phyloP scores from a whole-genome alignment of 2,329 filamentous ascomycete genomes.

The Elsinoe australis region DNA sequence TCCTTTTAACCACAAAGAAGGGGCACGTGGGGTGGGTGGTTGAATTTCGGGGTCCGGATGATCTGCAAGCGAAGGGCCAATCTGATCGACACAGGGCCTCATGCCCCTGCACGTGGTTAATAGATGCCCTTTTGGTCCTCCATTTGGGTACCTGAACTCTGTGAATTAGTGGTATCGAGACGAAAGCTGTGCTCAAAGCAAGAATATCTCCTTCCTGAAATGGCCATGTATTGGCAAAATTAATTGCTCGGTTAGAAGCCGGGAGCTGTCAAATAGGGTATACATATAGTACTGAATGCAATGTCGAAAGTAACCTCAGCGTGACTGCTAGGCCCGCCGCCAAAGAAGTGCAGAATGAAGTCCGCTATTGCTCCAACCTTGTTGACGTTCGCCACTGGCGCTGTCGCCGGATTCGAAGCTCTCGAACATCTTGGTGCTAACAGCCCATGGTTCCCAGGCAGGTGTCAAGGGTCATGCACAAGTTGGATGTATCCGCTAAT shows the following conservation, averaged over 20 bases:
- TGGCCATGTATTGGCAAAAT: neutral
- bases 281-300: conserved; percentile 3
- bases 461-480: neutral
- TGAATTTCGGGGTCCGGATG: neutral
- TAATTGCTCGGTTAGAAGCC: conserved; percentile 3
- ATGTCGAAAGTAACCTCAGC: neutral
- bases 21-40: conserved; percentile 5
- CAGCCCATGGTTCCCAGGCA: conserved; percentile 31
- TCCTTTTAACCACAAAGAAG: neutral
- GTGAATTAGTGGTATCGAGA: neutral
- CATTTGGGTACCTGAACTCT: conserved; percentile 5
- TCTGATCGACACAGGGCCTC: conserved; percentile 9
- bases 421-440: conserved; percentile 34
- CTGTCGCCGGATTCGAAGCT: neutral
- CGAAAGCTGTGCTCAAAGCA: neutral
- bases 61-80: conserved; percentile 7
- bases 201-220: neutral
- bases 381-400: neutral
- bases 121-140: neutral
- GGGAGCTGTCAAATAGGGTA: neutral
- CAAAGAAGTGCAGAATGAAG: neutral
- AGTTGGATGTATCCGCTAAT: neutral
- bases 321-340: too few relatives aligned
- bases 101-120: conserved; percentile 8
- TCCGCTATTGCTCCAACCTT: neutral